Base-by-base conservation (phyloP, 129 eudicot genomes). In the Lactuca sativa region DNA sequence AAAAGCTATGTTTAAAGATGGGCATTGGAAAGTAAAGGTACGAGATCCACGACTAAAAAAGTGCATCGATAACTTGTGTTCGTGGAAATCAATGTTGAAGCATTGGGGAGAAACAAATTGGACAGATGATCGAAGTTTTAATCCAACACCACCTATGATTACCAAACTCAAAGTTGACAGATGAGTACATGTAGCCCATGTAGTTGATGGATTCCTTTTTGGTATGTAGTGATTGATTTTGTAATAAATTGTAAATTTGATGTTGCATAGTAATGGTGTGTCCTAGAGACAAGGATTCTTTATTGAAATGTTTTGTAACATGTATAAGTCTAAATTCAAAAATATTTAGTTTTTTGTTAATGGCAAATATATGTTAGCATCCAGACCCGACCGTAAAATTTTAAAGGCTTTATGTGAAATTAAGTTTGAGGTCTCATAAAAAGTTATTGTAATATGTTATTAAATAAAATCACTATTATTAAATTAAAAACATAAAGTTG, bases 91-190 rank as follows among this genome's bases (percentile, higher is more conserved):
- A 44, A 86, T 90, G 96, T 62, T 90, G 43, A 78, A 84, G 77
- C 96, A 90, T 33, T 90, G 93, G 96, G 93, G 93, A 7, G 96
- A 90, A n/a, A 79, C 78, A 15, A 91, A 91, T 47, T 91, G 97
- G 97, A 91, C 97, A 0, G 84, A 85, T 47, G 88, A 87, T 73
- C 81, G 70, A 30, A 81, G 79, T 56, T 68, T 82, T 31, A 38
- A 69, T 5, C 81, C 82, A 12, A 80, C 89, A 16, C 84, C 82
- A 5, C 82, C 84, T 1, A 59, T 79, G 3, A 38, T 78, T 14
- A 15, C 61, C n/a, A 85, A 44, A 72, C 56, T 66, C 59, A 62
- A 58, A 40, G 25, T 25, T 48, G 9, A 71, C 7, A 31, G 36
- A 47, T 54, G 62, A 52, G 58, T 61, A 8, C 32, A 66, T 49